Conservation (phyloP, 129 eudicot species). For the Artemisia tridentata region DNA sequence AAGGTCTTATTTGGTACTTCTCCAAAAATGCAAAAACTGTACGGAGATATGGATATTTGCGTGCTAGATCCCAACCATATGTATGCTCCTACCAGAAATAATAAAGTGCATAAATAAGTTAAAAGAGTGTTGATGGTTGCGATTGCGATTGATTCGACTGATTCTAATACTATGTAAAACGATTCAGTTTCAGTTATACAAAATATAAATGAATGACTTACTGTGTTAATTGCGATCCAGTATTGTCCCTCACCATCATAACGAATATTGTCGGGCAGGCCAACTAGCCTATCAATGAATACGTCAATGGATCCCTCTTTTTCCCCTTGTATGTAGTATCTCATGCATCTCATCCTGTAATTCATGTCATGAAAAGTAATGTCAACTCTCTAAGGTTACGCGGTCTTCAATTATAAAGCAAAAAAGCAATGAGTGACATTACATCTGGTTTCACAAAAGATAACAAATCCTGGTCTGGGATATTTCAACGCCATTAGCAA, state of each 20-base stretch:
- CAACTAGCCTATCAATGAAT: slow-evolving; percentile 63
- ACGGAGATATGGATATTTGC: slow-evolving; percentile 47
- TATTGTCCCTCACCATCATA: slow-evolving; percentile 75
- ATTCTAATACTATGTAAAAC: background rate
- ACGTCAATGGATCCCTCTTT: slow-evolving; percentile 51
- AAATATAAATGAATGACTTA: slow-evolving; percentile 11
- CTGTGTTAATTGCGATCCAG: slow-evolving; percentile 66
- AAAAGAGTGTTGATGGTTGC: background rate
- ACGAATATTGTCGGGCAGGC: slow-evolving; percentile 76
- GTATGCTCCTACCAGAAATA: slow-evolving; percentile 37
- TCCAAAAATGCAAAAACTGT: slow-evolving; percentile 51
- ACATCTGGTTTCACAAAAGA: slow-evolving; percentile 87
- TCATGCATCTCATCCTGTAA: slow-evolving; percentile 78
- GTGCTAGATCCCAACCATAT: slow-evolving; percentile 31
- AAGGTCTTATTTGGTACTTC: slow-evolving; percentile 38
- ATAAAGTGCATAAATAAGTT: background rate
- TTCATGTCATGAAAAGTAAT: background rate
- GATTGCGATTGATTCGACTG: background rate
- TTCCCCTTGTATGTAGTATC: slow-evolving; percentile 63
- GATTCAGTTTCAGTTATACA: background rate
- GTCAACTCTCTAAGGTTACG: background rate
- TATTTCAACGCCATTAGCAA: slow-evolving; percentile 72
- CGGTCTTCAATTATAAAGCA: background rate
- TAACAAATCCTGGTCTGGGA: slow-evolving; percentile 61
- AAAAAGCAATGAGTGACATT: slow-evolving; percentile 3